phyloP scores from a whole-genome alignment of 345 rosid genomes.

The Eucalyptus melliodora region DNA sequence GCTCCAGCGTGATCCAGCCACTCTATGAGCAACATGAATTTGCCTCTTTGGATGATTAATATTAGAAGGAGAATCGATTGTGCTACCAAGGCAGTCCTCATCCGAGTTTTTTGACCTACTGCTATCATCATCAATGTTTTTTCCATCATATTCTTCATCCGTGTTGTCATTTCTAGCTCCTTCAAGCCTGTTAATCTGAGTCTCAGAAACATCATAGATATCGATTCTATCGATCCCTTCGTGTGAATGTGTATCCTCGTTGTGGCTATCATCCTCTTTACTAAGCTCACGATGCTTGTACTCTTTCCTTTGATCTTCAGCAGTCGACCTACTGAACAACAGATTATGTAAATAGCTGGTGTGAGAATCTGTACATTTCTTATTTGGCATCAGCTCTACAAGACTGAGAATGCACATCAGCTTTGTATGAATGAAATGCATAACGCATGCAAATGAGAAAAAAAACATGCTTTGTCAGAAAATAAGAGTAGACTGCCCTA shows the following conservation, averaged over 20 bases:
- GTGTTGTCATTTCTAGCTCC: background rate
- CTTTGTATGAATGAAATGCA: background rate
- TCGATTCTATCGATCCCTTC: background rate
- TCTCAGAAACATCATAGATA: background rate
- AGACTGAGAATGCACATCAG: background rate
- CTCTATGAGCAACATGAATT: background rate
- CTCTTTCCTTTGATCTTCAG: constrained; percentile 7
- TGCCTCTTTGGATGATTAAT: constrained; percentile 1
- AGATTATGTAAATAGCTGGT: background rate
- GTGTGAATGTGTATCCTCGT: background rate
- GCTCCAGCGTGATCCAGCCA: constrained; percentile 8
- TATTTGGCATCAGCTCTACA: background rate
- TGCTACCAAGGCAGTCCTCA: constrained; percentile 8
- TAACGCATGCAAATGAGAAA: background rate
- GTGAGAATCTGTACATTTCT: background rate
- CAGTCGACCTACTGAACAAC: constrained; percentile 18
- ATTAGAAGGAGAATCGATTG: background rate
- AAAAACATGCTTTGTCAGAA: background rate
- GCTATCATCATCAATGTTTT: background rate
- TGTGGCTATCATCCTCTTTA: background rate
- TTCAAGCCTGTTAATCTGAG: constrained; percentile 12
- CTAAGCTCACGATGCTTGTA: background rate
- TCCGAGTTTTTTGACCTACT: background rate
- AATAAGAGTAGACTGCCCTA: background rate
- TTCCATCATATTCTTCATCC: constrained; percentile 1